Base-by-base conservation (phyloP, 257 asterid genomes). In the Mitragyna speciosa region DNA sequence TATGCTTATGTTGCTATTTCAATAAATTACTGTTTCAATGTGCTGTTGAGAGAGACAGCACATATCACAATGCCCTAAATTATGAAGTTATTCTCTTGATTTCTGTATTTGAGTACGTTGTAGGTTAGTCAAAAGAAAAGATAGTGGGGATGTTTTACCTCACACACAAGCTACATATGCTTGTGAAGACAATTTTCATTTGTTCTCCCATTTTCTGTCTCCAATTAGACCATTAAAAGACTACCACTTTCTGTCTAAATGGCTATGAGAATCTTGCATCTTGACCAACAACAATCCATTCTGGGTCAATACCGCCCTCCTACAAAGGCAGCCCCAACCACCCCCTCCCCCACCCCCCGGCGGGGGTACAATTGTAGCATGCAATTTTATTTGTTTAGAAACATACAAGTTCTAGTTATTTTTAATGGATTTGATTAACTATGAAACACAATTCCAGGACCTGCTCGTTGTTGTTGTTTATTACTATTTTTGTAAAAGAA, bases 61-160 rank as follows among this genome's bases (percentile, higher is more conserved):
- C 28, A 24, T 20, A 48, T 20, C 73, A 69, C 43, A 6, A 47
- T n/a, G 41, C 75, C 75, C 54, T 45, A 45, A 48, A 24, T 45
- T 5, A 47, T 26, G 36, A 45, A 22, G 49, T n/a, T 33, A 70
- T 70, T 70, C 75, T 69, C 59, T 52, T 8, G 41, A 49, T 15
- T 49, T 49, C 56, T 14, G 56, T 15, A 45, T 45, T 45, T 45
- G 11, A 45, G 65, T 11, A n/a, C 5, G 0, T 24, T 52, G 19
- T 22, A 19, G 82, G 24, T 36, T 41, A 20, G 76, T 78, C 81
- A 82, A 79, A 87, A 47, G 58, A 75, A 65, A 65, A 78, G 83
- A 74, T 81, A 82, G 81, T 84, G 85, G 87, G 87, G 82, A 80
- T 78, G 77, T 78, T 84, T 82, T 82, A 85, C 83, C 39, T 36